Base-by-base conservation (phyloP, 108 stramenopile genomes). In the Cyclotella distinguenda region DNA sequence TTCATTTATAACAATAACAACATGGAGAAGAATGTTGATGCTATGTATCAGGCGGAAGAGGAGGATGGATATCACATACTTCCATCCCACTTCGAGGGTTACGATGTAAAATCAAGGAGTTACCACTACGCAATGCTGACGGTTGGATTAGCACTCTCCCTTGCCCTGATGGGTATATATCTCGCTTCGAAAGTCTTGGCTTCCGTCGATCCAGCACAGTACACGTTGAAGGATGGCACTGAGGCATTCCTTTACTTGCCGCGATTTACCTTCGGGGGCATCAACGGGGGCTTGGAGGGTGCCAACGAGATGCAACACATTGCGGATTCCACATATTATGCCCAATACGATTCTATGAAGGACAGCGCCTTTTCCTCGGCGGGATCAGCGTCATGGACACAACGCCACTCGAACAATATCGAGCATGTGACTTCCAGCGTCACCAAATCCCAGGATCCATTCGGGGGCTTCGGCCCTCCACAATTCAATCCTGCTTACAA, bases 191-290 rank as follows among this genome's bases (percentile, higher is more conserved):
- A 22, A 23, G 36, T 19, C 7, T 39, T 60, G 42, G 7, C 8
- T 27, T 15, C 23, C 1, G 22, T 26, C 25, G 27, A 40, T 38
- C 23, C 56, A 4, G 3, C 22, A 5, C 2, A 36, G 36, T 57
- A 25, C 1, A 12, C 7, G 4, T 19, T 1, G 28, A 19, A 16
- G 35, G 23, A 19, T 57, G 36, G 39, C 27, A 40, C 36, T 40
- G 56, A 12, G 4, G 66, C 21, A 46, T 60, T 32, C 0, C 26
- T 34, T 36, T 70, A 52, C 22, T 12, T 70, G n/a, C 58, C 59
- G 9, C 38, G 66, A 33, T 66, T 56, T 66, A 35, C 45, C 54
- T 72, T 72, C 26, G 70, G 70, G 16, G 70, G 70, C n/a, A 62
- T 53, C 6, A 15, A 44, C 13, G 70, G 70, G 1, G 70, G 70